These are phyloP conservation scores for Blepharisma stoltei DNA, from an alignment of 73 alveolate species.

Conservation along the genomic window DNA sequence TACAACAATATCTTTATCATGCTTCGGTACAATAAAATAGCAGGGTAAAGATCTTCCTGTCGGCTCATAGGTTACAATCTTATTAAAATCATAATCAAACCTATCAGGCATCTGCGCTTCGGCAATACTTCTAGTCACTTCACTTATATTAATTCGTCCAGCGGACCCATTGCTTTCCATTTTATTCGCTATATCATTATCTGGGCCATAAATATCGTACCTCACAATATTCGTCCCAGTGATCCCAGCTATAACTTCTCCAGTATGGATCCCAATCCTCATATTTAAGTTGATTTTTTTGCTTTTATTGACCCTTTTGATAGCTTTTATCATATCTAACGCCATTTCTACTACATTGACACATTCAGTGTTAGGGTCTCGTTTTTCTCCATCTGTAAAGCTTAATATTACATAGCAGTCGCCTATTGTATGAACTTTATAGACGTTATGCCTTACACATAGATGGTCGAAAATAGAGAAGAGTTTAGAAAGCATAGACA, in stretches of 20 bases:
- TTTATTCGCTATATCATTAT: slow-evolving; percentile 49
- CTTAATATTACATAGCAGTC: slow-evolving; percentile 97
- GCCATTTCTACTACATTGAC: slow-evolving; percentile 33
- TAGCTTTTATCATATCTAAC: slow-evolving; percentile 48
- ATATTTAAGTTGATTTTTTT: slow-evolving; percentile 41
- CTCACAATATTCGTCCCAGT: slow-evolving; percentile 62
- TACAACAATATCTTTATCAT: not conserved
- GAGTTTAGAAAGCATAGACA: slow-evolving; percentile 83
- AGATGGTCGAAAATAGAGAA: slow-evolving; percentile 92
- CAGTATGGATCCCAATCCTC: slow-evolving; percentile 70
- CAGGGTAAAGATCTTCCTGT: not conserved
- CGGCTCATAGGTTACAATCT: not conserved
- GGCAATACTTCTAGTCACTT: slow-evolving; percentile 38
- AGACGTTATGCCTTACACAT: slow-evolving; percentile 83
- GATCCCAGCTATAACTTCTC: slow-evolving; percentile 60
- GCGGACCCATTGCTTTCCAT: slow-evolving; percentile 56
- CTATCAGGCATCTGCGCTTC: slow-evolving; percentile 31
- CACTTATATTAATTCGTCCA: slow-evolving; percentile 47
- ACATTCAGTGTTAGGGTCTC: slow-evolving; percentile 56
- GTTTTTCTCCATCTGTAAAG: slow-evolving; percentile 75
- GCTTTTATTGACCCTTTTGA: slow-evolving; percentile 41
- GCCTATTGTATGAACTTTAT: slow-evolving; percentile 96
- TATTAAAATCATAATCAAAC: slow-evolving; percentile 5
- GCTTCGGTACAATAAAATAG: not conserved
- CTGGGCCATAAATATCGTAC: slow-evolving; percentile 64